Percentiles rank a stretch among this genome's conserved stretches.
phyloP scores from a whole-genome alignment of 192 early-diverging fungal genomes.

The Pilaira anomala region DNA sequence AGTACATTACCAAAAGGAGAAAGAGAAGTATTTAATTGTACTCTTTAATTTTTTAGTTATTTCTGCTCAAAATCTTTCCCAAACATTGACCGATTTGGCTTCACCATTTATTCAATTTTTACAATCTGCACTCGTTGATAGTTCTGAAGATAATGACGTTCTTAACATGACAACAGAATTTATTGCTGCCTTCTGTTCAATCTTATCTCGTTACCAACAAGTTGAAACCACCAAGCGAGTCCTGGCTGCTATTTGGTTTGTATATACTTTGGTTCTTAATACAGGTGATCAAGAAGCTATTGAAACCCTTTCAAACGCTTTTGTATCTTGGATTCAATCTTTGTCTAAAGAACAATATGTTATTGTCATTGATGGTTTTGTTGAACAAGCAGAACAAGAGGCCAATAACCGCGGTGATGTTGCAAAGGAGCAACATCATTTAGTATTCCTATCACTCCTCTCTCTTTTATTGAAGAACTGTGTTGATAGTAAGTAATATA shows the following conservation, averaged over 20 bases:
- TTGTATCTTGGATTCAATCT: conserved; percentile 15
- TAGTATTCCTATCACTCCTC: conserved; percentile 16
- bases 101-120: conserved; percentile 16
- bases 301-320: conserved; percentile 1
- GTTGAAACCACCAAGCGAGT: conserved; percentile 12
- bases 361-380: conserved; percentile 2
- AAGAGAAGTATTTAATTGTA: too few relatives aligned
- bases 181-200: conserved; percentile 20
- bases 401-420: not conserved
- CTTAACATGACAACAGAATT: conserved; percentile 6
- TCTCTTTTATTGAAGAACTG: conserved; percentile 18
- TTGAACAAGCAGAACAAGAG: conserved; percentile 15
- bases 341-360: conserved; percentile 16
- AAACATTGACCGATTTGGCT: not conserved
- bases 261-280: conserved; percentile 18
- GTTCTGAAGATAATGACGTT: not conserved
- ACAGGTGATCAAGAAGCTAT: not conserved
- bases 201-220: conserved; percentile 16
- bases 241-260: conserved; percentile 28
- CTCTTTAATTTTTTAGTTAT: conserved; percentile 7
- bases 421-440: not conserved
- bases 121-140: not conserved
- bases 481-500: conserved; percentile 18
- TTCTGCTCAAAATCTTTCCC: conserved; percentile 2
- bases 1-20: too few relatives aligned